Percentiles rank a stretch among this genome's conserved stretches.
Evolutionary conservation across 2,329 filamentous ascomycete species (phyloP).

Genomic region (Penicillium sp.): DNA sequence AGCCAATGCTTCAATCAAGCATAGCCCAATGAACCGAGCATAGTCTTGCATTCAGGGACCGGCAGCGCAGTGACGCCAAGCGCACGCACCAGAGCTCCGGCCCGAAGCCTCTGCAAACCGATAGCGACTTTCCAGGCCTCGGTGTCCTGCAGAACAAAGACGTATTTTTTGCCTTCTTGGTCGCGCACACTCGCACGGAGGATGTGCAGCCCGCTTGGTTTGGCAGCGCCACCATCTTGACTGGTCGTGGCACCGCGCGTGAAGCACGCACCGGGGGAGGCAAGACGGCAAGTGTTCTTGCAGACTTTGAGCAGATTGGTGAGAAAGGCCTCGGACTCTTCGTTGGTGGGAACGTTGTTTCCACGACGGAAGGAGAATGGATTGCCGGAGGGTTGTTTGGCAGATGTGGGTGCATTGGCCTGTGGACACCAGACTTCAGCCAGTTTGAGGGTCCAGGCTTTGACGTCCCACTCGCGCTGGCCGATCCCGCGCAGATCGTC

Average conservation of each 20-base stretch:
- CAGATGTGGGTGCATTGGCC: conserved; percentile 48
- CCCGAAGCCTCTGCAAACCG: conserved; percentile 58
- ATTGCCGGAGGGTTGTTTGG: conserved; percentile 30
- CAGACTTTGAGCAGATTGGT: conserved; percentile 65
- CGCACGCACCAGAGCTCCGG: conserved; percentile 58
- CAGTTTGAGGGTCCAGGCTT: conserved; percentile 93
- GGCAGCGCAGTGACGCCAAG: conserved; percentile 57
- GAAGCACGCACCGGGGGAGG: conserved; percentile 43
- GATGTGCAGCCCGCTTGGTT: conserved; percentile 52
- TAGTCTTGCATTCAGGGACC: conserved; percentile 43
- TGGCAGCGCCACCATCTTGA: conserved; percentile 29
- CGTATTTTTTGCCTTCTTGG: conserved; percentile 62
- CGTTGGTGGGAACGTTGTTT: conserved; percentile 58
- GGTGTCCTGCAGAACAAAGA: conserved; percentile 60
- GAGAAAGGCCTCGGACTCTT: conserved; percentile 68
- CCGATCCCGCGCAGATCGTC: conserved; percentile 88
- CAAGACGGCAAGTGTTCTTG: conserved; percentile 63
- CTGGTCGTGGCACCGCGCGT: conserved; percentile 26
- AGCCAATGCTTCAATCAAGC: conserved; percentile 21
- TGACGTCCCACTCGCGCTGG: conserved; percentile 98
- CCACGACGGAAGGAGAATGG: conserved; percentile 43
- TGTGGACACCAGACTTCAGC: conserved; percentile 84
- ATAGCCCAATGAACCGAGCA: conserved; percentile 45
- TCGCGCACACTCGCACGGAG: conserved; percentile 62
- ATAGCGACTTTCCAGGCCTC: conserved; percentile 66